phyloP scores from a whole-genome alignment of 768 basidiomycete species.

The Cytidiella melzeri region DNA sequence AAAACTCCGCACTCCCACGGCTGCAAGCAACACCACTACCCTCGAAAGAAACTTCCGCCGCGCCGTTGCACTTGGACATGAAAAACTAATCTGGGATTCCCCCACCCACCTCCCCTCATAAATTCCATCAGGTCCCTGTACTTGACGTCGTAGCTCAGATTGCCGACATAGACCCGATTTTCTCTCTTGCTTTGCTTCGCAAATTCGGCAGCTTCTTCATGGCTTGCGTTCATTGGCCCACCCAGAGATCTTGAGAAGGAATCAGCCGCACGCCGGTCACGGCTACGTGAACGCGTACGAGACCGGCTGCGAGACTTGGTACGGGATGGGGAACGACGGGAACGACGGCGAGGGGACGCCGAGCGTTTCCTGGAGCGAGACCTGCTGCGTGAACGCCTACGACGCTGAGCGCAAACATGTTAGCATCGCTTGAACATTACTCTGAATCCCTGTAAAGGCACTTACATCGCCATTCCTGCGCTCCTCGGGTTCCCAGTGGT shows the following conservation, averaged over 20 bases:
- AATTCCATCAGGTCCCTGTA: conserved; percentile 99
- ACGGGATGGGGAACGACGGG: conserved; percentile 52
- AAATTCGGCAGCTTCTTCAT: conserved; percentile 93
- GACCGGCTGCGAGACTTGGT: conserved; percentile 51
- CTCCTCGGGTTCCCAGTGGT: conserved; percentile 85
- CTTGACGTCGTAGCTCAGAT: conserved; percentile 97
- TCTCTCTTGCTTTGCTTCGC: conserved; percentile 96
- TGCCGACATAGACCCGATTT: conserved; percentile 97
- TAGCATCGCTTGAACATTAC: conserved; percentile 6
- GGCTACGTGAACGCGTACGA: conserved; percentile 49
- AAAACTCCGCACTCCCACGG: conserved; percentile 21
- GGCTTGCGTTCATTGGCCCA: conserved; percentile 84
- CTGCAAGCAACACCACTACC: conserved; percentile 13
- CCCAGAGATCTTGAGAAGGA: conserved; percentile 76
- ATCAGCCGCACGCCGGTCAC: conserved; percentile 57
- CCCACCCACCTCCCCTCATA: conserved; percentile 99
- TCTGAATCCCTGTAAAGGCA: conserved; percentile 10
- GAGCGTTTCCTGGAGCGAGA: conserved; percentile 71
- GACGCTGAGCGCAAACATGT: conserved; percentile 39
- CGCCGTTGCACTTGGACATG: conserved; percentile 19
- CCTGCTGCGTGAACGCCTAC: conserved; percentile 62
- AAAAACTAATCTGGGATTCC: conserved; percentile 63
- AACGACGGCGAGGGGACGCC: conserved; percentile 53
- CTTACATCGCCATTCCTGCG: conserved; percentile 69
- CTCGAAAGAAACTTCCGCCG: conserved; percentile 3